Base-by-base conservation (phyloP, 805 yeast species). In the Candida yuanshanica region DNA sequence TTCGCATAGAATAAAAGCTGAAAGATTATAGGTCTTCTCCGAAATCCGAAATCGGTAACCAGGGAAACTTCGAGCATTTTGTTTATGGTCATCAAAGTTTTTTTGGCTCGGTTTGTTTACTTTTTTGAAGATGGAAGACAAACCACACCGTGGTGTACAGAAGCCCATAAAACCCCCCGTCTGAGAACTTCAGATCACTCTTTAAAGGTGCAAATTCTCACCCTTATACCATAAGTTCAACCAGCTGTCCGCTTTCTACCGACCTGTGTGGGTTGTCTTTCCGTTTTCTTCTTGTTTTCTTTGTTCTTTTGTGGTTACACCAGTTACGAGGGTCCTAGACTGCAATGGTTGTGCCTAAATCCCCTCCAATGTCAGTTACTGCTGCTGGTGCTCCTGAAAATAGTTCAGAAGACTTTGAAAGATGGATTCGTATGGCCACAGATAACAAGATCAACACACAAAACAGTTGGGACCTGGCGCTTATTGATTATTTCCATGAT, bases 401-500 rank as follows among this genome's bases (percentile, higher is more conserved):
- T 17, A 32, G 43, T 9, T 33, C 49, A 25, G 49, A 38, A 16
- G 55, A 54, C 52, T 83, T 83, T 51, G 91, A 85, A 50, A 75
- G 75, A 58, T 85, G 95, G 93, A 81, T 85, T 66, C 79, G 80
- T 46, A 72, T 85, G 70, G 90, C 88, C 20, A 82, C 88, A 1
- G 89, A 81, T 51, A 86, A 85, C 50, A 88, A 85, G 59, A 87
- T 89, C 65, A 90, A 84, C 45, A 74, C 88, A 0, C 70, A 81
- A 27, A 90, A 90, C 59, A 80, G 93, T 54, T 90, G 96, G 96
- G 83, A 84, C 52, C 79, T 88, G 56, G 95, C 90, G 0, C 70
- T 90, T 53, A 90, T 90, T 54, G 97, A 90, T 60, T 90, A 89
- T 61, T 90, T 90, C 58, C 84, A 89, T 55, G 95, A 87, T 54